Base-by-base conservation (phyloP, 495 filamentous ascomycete genomes). In the Annulohypoxylon moriforme region DNA sequence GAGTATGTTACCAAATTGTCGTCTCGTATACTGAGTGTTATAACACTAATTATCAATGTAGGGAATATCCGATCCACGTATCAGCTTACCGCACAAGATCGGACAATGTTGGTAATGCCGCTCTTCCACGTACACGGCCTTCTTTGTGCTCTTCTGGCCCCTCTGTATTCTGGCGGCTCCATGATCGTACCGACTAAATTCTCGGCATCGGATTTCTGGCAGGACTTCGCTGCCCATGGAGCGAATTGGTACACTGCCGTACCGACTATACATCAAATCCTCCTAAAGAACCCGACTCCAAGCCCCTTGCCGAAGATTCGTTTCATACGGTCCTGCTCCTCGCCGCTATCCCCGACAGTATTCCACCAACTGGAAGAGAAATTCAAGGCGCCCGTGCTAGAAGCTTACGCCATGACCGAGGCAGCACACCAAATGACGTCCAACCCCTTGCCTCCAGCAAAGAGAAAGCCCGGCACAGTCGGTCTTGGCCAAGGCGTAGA, bases 341-440 rank as follows among this genome's bases (percentile, higher is more conserved):
- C 90, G 7, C 93, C 93, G 0, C 81, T 95, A 18, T 91, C 91
- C 0, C 93, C 93, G 0, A 91, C 90, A 55, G 88, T 86, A 53
- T 94, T 94, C 81, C 83, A 93, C 67, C 86, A 90, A 47, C 85
- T 95, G 3, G 93, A 95, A 70, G 80, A 86, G 58, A 82, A 88
- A 5, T 91, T 92, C 80, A 82, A 87, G 31, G 91, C 93, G 0
- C 93, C 93, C 3, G 93, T 96, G 3, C 84, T 96, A 9, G 93
- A 96, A 78, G 93, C 93, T 11, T 96, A 96, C 78, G 93, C 93
- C 64, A 96, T 96, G 93, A 96, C 93, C 27, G 93, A 96, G 80
- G 93, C 91, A 22, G 90, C 93, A 9, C 93, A 95, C 79, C 93
- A 95, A 75, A 94, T 96, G 90, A 93, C 92, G 10, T 92, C 90